Evolutionary conservation across 78 protist genomes (phyloP).

Genomic region (Chrysochromulina parva): DNA sequence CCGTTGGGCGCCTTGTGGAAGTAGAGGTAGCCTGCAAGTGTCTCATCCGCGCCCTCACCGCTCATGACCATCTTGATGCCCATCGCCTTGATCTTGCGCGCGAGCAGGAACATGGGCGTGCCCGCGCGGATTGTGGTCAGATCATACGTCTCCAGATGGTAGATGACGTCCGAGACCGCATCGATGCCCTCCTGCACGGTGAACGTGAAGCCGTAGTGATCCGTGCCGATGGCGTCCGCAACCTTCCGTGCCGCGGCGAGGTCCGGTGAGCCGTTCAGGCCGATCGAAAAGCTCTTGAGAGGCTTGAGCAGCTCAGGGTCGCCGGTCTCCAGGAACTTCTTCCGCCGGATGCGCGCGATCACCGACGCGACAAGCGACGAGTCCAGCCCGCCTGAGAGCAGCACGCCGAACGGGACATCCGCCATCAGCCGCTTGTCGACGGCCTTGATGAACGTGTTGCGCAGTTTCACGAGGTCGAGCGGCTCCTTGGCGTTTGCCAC

Average conservation of each 20-base stretch:
- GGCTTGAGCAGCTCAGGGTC: background rate
- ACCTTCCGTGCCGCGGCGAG: constrained; percentile 47
- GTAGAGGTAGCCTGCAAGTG: constrained; percentile 46
- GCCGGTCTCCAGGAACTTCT: background rate
- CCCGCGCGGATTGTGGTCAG: constrained; percentile 59
- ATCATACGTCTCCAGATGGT: constrained; percentile 62
- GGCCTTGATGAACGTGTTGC: background rate
- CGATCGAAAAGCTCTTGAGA: constrained; percentile 25
- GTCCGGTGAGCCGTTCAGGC: constrained; percentile 56
- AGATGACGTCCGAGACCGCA: constrained; percentile 52
- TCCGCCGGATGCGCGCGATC: background rate
- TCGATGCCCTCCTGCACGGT: constrained; percentile 56
- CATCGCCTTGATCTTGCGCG: constrained; percentile 49
- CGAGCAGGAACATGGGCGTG: constrained; percentile 50
- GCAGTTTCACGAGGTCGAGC: background rate
- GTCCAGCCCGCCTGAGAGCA: constrained; percentile 47
- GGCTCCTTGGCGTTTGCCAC: background rate
- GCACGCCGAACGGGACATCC: constrained; percentile 47
- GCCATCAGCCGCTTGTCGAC: constrained; percentile 36
- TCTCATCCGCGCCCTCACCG: constrained; percentile 65
- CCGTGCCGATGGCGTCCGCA: constrained; percentile 50
- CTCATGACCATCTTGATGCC: constrained; percentile 60
- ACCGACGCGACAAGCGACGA: constrained; percentile 41
- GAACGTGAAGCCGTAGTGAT: constrained; percentile 54
- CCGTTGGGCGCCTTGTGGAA: constrained; percentile 41